phyloP scores from a whole-genome alignment of 768 basidiomycete species.

The Termitomyces sp. region DNA sequence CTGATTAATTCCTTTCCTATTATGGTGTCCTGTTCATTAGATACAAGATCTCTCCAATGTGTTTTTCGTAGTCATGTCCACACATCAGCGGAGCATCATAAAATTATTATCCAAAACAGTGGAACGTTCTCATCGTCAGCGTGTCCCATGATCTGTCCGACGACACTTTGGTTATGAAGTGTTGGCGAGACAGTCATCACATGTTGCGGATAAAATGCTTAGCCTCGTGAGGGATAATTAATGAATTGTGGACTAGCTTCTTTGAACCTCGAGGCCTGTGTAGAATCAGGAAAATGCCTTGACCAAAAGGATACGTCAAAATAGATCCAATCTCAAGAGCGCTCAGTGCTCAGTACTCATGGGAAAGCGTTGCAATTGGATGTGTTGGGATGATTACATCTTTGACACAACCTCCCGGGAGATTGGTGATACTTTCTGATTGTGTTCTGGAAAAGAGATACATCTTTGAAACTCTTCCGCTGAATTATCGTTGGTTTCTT shows the following conservation, averaged over 20 bases:
- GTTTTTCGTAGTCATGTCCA: neutral
- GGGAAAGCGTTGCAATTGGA: neutral
- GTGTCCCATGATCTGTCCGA: neutral
- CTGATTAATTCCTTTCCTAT: neutral
- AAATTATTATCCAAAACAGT: neutral
- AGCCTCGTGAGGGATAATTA: no score
- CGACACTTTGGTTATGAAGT: neutral
- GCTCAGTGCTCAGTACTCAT: neutral
- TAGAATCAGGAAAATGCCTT: neutral
- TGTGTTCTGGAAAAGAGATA: no score
- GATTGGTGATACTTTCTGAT: no score
- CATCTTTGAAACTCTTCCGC: no score
- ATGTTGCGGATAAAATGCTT: no score
- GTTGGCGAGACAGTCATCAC: neutral
- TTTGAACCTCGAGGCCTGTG: neutral
- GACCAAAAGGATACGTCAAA: no score
- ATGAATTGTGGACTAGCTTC: neutral
- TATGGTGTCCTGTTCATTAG: neutral
- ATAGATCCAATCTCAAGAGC: no score
- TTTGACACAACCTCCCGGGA: neutral
- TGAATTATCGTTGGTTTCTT: no score
- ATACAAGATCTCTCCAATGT: neutral
- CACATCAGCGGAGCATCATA: neutral
- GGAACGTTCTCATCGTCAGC: neutral
- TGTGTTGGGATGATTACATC: neutral